Percentiles rank a stretch among this genome's conserved stretches.
Conservation (phyloP, 2,329 filamentous ascomycete genomes). For the Fusarium xylarioides region DNA sequence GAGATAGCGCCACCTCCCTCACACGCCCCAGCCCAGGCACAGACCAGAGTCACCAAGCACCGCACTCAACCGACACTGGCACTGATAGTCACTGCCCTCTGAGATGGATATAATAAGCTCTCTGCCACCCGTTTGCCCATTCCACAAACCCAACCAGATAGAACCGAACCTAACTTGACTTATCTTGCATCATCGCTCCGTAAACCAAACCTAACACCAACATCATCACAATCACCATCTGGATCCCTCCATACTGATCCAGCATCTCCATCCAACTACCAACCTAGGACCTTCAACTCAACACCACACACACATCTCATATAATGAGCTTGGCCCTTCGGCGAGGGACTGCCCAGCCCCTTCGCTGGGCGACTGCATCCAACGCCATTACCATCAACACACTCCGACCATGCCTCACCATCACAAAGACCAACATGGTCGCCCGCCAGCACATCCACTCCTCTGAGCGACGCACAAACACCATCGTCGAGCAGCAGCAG, state of each 20-base stretch:
- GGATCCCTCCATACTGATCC: constrained; percentile 35
- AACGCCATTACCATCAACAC: constrained; percentile 31
- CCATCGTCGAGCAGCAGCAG: constrained; percentile 45
- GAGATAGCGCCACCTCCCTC: constrained; percentile 36
- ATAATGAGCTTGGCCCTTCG: constrained; percentile 42
- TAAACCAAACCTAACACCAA: constrained; percentile 21
- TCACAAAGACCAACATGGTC: constrained; percentile 24
- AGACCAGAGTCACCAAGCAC: constrained; percentile 12
- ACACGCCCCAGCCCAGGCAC: constrained; percentile 24
- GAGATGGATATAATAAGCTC: constrained; percentile 30
- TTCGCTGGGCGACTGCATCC: constrained; percentile 37
- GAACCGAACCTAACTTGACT: constrained; percentile 24
- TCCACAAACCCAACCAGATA: constrained; percentile 11
- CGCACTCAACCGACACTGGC: constrained; percentile 24
- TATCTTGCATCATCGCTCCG: constrained; percentile 30
- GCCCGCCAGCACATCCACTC: constrained; percentile 48
- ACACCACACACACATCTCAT: constrained; percentile 18
- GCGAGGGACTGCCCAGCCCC: constrained; percentile 40
- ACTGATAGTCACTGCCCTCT: constrained; percentile 2
- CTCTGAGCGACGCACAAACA: constrained; percentile 49
- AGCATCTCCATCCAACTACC: constrained; percentile 2
- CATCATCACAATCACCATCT: neutral
- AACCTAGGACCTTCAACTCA: constrained; percentile 8
- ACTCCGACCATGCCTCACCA: constrained; percentile 33
- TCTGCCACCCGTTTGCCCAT: constrained; percentile 23